A percentile compares a stretch with the other conserved stretches of the same genome.
Conservation (phyloP, 2,329 filamentous ascomycete species). For the Aaosphaeria pasadenensis region DNA sequence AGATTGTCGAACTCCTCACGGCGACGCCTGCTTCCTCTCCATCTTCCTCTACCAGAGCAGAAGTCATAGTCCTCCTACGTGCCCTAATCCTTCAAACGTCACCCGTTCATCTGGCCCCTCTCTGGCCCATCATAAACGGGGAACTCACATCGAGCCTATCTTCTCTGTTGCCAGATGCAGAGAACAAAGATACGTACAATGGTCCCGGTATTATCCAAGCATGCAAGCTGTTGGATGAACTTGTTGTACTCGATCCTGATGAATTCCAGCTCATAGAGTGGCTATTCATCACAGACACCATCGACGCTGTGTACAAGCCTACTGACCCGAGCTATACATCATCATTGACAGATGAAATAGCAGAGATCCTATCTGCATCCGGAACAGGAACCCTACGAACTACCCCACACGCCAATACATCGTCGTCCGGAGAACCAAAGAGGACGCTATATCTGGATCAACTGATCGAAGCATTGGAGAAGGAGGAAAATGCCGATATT, state of each 20-base stretch:
- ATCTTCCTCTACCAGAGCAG: constrained; percentile 82
- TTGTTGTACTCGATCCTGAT: constrained; percentile 84
- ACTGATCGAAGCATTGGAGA: constrained; percentile 30
- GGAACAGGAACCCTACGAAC: constrained; percentile 8
- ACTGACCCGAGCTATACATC: constrained; percentile 42
- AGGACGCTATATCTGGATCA: constrained; percentile 44
- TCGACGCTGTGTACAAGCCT: constrained; percentile 88
- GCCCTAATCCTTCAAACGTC: constrained; percentile 77
- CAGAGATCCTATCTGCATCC: constrained; percentile 60
- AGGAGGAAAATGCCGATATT: constrained; percentile 41
- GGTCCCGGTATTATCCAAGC: constrained; percentile 79
- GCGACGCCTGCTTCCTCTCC: constrained; percentile 88
- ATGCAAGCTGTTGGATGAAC: constrained; percentile 85
- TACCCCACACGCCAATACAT: constrained; percentile 20
- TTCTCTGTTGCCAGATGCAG: constrained; percentile 67
- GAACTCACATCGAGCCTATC: constrained; percentile 80
- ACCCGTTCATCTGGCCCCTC: constrained; percentile 72
- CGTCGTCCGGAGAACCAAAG: constrained; percentile 14
- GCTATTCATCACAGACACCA: constrained; percentile 95
- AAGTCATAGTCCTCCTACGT: constrained; percentile 84
- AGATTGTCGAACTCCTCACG: constrained; percentile 78
- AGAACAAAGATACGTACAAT: constrained; percentile 71
- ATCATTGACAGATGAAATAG: constrained; percentile 80
- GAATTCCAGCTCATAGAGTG: constrained; percentile 99
- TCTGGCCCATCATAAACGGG: constrained; percentile 88